Evolutionary conservation across 805 yeast genomes (phyloP).

Genomic region (Millerozyma acaciae): DNA sequence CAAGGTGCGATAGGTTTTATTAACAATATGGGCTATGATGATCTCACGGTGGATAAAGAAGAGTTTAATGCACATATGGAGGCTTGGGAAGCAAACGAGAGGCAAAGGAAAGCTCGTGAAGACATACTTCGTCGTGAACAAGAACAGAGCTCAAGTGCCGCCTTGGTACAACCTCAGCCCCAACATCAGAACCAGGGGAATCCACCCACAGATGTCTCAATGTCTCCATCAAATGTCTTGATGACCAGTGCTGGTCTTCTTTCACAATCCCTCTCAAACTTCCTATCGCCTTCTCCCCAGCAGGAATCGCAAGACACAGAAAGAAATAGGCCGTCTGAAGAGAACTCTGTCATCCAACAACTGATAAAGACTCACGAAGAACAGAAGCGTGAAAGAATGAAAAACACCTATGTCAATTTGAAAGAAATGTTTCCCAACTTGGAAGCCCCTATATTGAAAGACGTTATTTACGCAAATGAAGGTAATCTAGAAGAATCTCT

Average conservation of each 20-base stretch:
- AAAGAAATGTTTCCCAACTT: constrained; percentile 71
- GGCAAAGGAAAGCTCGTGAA: constrained; percentile 11
- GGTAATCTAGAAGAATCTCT: constrained; percentile 71
- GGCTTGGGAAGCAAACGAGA: constrained; percentile 42
- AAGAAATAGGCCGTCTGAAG: constrained; percentile 12
- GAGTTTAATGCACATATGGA: constrained; percentile 57
- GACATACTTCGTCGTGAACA: constrained; percentile 2
- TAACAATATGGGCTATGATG: constrained; percentile 51
- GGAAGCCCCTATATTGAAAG: constrained; percentile 65
- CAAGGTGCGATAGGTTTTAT: constrained; percentile 86
- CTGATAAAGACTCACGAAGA: constrained; percentile 1
- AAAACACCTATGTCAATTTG: constrained; percentile 42
- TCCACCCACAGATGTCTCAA: constrained; percentile 6
- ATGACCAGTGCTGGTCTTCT: constrained; percentile 48
- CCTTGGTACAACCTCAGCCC: constrained; percentile 14
- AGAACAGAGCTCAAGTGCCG: constrained; percentile 5
- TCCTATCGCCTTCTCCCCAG: constrained; percentile 35
- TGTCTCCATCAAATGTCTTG: constrained; percentile 38
- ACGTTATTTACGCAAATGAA: constrained; percentile 62
- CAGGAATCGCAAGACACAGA: constrained; percentile 20
- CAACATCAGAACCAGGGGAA: constrained; percentile 9
- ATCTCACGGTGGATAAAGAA: constrained; percentile 57
- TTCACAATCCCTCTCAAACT: constrained; percentile 44
- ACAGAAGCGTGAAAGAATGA: constrained; percentile 9
- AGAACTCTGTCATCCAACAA: neutral